Conservation (phyloP, 1,284 basidiomycete genomes). For the Stygiomarasmius scandens region DNA sequence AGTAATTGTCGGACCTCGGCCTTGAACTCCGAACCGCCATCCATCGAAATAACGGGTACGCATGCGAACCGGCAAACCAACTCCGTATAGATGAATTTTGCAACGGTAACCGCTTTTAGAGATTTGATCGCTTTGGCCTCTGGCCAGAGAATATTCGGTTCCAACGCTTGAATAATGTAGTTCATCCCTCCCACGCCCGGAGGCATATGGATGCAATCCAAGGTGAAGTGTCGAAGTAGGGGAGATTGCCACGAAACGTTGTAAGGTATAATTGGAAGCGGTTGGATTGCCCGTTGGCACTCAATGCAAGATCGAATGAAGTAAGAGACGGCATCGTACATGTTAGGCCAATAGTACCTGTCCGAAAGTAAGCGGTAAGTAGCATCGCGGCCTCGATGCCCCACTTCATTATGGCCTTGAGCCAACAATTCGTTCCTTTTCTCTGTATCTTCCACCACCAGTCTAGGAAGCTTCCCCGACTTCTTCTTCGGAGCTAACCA, state of each 20-base stretch:
- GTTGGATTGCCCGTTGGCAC: conserved; percentile 12
- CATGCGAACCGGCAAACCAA: conserved; percentile 31
- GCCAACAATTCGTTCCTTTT: conserved; percentile 17
- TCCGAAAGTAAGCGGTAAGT: conserved; percentile 27
- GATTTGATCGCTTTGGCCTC: conserved; percentile 26
- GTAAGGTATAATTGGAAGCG: conserved; percentile 22
- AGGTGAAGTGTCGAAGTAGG: conserved; percentile 19
- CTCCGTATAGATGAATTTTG: conserved; percentile 30
- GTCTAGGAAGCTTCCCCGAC: conserved; percentile 13
- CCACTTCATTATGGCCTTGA: conserved; percentile 24
- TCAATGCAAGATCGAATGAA: conserved; percentile 33
- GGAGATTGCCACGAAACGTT: conserved; percentile 22
- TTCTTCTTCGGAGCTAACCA: conserved; percentile 17
- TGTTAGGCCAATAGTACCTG: conserved; percentile 33
- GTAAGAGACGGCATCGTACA: conserved; percentile 32
- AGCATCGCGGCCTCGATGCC: conserved; percentile 31
- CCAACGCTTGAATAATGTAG: conserved; percentile 30
- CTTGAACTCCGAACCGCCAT: conserved; percentile 33
- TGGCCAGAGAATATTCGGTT: conserved; percentile 25
- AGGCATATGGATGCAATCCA: conserved; percentile 34
- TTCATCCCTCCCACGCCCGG: conserved; percentile 20
- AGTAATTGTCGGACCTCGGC: conserved; percentile 23
- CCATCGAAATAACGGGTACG: conserved; percentile 25
- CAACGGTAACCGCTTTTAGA: conserved; percentile 18
- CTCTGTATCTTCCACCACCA: background rate